Percentiles rank a stretch among this genome's conserved stretches.
Conservation (phyloP, 768 basidiomycete genomes). For the Zangia roseola region DNA sequence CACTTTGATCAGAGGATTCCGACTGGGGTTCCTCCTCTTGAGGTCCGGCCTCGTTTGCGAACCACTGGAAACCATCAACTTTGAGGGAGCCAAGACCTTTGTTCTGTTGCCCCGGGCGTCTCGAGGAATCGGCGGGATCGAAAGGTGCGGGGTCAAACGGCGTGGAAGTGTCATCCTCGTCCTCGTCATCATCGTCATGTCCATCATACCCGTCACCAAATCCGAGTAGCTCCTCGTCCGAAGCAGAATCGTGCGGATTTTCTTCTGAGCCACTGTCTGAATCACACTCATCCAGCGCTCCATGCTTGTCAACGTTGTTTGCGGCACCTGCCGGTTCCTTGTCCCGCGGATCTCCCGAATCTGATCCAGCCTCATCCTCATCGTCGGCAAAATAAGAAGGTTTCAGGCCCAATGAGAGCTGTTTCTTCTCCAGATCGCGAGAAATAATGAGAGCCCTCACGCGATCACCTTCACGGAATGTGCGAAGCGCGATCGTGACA, state of each 20-base stretch:
- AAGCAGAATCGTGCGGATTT: neutral
- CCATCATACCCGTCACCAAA: conserved; percentile 13
- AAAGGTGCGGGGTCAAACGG: conserved; percentile 8
- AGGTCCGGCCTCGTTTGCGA: conserved; percentile 36
- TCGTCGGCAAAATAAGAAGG: conserved; percentile 80
- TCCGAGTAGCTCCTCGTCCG: conserved; percentile 20
- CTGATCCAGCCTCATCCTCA: conserved; percentile 42
- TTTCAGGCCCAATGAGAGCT: conserved; percentile 81
- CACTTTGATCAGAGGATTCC: conserved; percentile 46
- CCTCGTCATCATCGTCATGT: conserved; percentile 18
- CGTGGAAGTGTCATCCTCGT: conserved; percentile 19
- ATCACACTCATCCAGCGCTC: conserved; percentile 22
- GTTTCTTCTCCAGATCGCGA: conserved; percentile 74
- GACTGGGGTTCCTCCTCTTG: conserved; percentile 39
- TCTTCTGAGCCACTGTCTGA: conserved; percentile 4
- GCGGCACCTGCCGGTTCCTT: conserved; percentile 34
- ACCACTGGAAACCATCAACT: conserved; percentile 75
- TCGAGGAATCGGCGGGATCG: neutral
- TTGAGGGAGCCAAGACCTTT: conserved; percentile 40
- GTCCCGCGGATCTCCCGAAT: conserved; percentile 25
- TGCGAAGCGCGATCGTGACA: conserved; percentile 69
- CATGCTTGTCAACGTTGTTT: conserved; percentile 24
- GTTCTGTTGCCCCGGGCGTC: neutral
- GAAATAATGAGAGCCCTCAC: conserved; percentile 77
- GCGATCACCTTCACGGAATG: conserved; percentile 83